A percentile compares a stretch with the other conserved stretches of the same genome.
These are phyloP conservation scores for Arachis hypogaea DNA, from an alignment of 306 rosid species.

Conservation along the genomic window DNA sequence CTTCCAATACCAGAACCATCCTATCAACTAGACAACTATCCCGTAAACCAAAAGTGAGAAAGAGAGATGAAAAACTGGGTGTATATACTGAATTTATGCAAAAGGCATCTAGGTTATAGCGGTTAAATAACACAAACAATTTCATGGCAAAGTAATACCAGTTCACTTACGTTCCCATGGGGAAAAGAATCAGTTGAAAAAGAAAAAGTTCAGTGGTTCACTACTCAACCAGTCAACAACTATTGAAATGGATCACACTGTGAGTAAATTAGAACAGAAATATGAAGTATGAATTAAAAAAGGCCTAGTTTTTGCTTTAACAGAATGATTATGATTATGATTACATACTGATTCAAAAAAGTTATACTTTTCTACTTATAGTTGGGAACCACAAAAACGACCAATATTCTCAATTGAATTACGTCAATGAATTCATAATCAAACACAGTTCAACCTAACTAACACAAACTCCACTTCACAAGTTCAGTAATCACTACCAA, in stretches of 20 bases:
- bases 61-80: background rate
- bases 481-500: background rate
- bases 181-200: too few relatives aligned
- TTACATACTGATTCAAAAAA: background rate
- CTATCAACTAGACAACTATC: slow-evolving; percentile 1
- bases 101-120: slow-evolving; percentile 14
- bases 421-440: background rate
- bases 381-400: background rate
- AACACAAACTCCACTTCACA: background rate
- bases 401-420: background rate
- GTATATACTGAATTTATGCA: background rate
- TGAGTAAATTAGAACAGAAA: background rate
- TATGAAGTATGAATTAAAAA: background rate
- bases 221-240: background rate
- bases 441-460: background rate
- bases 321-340: too few relatives aligned
- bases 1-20: slow-evolving; percentile 16
- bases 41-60: background rate
- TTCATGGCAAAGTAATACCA: background rate
- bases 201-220: too few relatives aligned
- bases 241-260: slow-evolving; percentile 12
- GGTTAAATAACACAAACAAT: background rate
- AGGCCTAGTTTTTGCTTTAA: background rate
- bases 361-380: background rate
- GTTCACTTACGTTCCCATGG: background rate